Evolutionary conservation across 495 filamentous ascomycete species (phyloP), one percentile per base, ranked within the genome.

Genomic region (Thozetella sp.): DNA sequence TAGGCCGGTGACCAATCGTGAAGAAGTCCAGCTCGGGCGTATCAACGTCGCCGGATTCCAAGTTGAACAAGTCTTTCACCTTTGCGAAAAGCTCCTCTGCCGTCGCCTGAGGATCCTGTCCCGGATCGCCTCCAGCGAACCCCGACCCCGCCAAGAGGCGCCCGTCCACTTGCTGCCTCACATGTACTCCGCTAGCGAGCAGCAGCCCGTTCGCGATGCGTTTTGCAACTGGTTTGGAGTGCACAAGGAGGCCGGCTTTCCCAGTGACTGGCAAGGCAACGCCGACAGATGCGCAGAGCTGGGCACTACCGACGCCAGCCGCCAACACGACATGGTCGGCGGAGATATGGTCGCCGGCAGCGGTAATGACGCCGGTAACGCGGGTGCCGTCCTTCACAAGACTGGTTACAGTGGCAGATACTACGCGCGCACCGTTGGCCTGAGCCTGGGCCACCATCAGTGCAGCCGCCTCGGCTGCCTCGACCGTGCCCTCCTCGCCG

Each of bases 261-360:
- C 43, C 43, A 48, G 43, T 48, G 43, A 48, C n/a, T 11, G 43
- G 43, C 43, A 48, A 19, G 4, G 43, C 10, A n/a, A 48, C n/a
- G 11, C 43, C 43, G 43, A 48, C n/a, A 20, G 43, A 13, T n/a
- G 12, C 43, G 43, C 43, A 48, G 20, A 48, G 43, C 10, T 48
- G 43, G 3, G 43, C 20, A 3, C 9, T 19, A 20, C 43, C 43
- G 20, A 48, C 43, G 10, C 43, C 43, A n/a, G 43, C 43, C 43
- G 43, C 43, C n/a, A 48, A 48, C n/a, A 48, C 43, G 43, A 48
- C 43, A 48, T 48, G 43, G n/a, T 20, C 43, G n/a, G 43, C 43
- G 3, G 43, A 48, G 4, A 48, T 10, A 4, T 48, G 9, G 4
- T 48, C 43, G 6, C 43, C 43, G 4, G 43, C 6, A 48, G 6